Evolutionary conservation across 352 stramenopile genomes (phyloP).

Genomic region (Globisporangium parvum): DNA sequence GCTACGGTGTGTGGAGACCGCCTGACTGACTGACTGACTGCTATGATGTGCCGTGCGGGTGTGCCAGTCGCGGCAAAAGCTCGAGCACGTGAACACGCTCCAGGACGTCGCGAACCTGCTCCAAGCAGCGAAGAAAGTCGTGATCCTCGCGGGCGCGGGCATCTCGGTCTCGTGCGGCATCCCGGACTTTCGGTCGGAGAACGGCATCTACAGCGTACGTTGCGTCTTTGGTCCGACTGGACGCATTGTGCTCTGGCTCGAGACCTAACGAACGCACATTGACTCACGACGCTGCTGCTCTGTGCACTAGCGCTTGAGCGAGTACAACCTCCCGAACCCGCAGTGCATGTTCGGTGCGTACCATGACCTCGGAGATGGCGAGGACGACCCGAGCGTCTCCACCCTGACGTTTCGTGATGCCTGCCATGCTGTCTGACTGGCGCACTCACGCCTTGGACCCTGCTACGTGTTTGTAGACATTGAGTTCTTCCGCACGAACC

Average conservation of each 20-base stretch:
- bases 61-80: constrained; percentile 35
- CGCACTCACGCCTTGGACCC: no score
- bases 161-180: constrained; percentile 97
- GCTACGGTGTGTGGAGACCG: no score
- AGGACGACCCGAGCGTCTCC: no score
- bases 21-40: no score
- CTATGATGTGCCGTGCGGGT: background rate
- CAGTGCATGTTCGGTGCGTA: constrained; percentile 83
- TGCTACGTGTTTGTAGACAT: constrained; percentile 90
- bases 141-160: constrained; percentile 92
- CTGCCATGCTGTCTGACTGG: no score
- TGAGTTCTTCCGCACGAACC: constrained; percentile 96
- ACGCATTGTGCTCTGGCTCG: no score
- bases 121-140: constrained; percentile 79
- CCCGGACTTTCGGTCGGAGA: constrained; percentile 96
- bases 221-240: background rate
- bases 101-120: constrained; percentile 75
- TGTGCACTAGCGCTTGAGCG: constrained; percentile 42
- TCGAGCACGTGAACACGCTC: constrained; percentile 52
- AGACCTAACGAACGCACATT: no score
- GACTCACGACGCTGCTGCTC: no score
- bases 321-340: constrained; percentile 81
- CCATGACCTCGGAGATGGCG: background rate
- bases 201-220: constrained; percentile 88
- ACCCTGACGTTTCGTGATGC: no score